Evolutionary conservation across 257 asterid species (phyloP).

Genomic region (Rauvolfia tetraphylla): DNA sequence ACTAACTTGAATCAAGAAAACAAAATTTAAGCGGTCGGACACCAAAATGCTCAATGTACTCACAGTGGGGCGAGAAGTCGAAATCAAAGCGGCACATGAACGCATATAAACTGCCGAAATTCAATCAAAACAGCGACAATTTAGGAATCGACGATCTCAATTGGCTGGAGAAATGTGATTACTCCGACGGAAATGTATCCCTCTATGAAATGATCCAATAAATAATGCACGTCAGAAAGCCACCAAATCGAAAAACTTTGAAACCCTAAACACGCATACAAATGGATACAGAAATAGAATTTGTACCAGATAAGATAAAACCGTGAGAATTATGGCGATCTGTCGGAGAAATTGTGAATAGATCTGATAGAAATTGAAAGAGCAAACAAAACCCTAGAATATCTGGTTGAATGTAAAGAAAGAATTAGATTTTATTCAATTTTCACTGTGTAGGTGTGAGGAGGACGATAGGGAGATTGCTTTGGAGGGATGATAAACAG

Average conservation of each 20-base stretch:
- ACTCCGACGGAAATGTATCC: slow-evolving; percentile 4
- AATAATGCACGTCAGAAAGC: slow-evolving; percentile 7
- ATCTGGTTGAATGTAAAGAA: background rate
- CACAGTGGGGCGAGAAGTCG: slow-evolving; percentile 25
- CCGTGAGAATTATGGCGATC: slow-evolving; percentile 13
- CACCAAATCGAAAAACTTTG: background rate
- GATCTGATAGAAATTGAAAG: slow-evolving; percentile 22
- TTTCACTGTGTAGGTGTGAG: slow-evolving; percentile 11
- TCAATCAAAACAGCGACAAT: slow-evolving; percentile 13
- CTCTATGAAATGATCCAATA: background rate
- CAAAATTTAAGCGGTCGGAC: slow-evolving; percentile 7
- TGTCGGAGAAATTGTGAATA: background rate
- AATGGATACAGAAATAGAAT: background rate
- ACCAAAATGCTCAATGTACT: slow-evolving; percentile 19
- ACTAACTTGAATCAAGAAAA: slow-evolving; percentile 7
- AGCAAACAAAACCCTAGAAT: slow-evolving; percentile 20
- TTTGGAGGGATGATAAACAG: slow-evolving; percentile 18
- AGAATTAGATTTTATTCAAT: background rate
- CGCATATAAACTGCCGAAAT: slow-evolving; percentile 13
- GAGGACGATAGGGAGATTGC: slow-evolving; percentile 17
- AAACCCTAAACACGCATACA: background rate
- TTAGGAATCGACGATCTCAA: slow-evolving; percentile 5
- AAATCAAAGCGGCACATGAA: slow-evolving; percentile 27
- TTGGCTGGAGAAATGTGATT: slow-evolving; percentile 8
- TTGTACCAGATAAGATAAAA: slow-evolving; percentile 2